Conservation (phyloP, 208 protist genomes). For the Acanthamoeba royreba region DNA sequence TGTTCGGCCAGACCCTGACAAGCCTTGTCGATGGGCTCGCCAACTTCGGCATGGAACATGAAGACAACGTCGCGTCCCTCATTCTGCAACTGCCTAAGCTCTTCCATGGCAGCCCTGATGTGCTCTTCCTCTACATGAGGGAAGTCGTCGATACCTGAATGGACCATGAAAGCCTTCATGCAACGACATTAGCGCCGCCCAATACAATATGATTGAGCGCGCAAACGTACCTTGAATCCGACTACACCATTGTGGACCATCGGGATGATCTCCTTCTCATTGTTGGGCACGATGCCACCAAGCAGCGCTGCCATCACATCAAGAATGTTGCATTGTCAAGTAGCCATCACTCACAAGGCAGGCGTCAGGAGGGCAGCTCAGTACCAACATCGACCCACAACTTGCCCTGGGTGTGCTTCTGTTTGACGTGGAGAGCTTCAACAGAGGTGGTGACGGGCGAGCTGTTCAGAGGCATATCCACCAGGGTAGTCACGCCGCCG, state of each 20-base stretch:
- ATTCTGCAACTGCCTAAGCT: slow-evolving; percentile 29
- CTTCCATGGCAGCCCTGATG: slow-evolving; percentile 53
- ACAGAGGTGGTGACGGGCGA: slow-evolving; percentile 56
- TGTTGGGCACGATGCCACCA: slow-evolving; percentile 63
- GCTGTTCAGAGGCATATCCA: slow-evolving; percentile 71
- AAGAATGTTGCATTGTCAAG: too few relatives aligned
- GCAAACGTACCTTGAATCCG: slow-evolving; percentile 54
- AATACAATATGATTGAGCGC: background rate
- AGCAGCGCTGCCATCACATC: background rate
- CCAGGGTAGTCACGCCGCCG: slow-evolving; percentile 67
- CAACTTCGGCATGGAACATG: slow-evolving; percentile 63
- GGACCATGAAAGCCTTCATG: slow-evolving; percentile 56
- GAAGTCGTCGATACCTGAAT: slow-evolving; percentile 69
- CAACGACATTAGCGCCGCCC: background rate
- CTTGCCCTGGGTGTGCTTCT: slow-evolving; percentile 45
- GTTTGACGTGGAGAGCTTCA: slow-evolving; percentile 29
- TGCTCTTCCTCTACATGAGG: slow-evolving; percentile 31
- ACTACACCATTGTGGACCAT: slow-evolving; percentile 63
- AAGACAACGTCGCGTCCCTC: slow-evolving; percentile 46
- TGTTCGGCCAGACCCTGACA: background rate
- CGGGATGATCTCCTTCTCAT: slow-evolving; percentile 39
- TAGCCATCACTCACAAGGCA: background rate
- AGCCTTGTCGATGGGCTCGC: slow-evolving; percentile 31
- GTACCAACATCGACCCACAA: slow-evolving; percentile 63
- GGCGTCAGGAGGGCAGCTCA: background rate